Percentiles rank a stretch among this genome's conserved stretches.
Conservation (phyloP, 2,329 filamentous ascomycete genomes). For the Colletotrichum sp. region DNA sequence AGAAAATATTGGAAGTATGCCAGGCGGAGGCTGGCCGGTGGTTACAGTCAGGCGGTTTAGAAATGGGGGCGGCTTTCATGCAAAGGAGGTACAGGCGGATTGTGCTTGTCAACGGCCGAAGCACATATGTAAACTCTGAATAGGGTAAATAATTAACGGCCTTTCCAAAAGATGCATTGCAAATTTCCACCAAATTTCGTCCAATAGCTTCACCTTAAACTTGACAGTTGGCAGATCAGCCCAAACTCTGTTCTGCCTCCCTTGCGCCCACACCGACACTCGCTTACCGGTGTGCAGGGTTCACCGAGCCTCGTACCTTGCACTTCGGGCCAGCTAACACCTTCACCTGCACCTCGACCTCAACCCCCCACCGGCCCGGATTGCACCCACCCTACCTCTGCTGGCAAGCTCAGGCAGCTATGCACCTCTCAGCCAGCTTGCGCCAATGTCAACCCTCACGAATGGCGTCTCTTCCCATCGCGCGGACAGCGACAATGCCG, state of each 20-base stretch:
- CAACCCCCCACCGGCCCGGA: constrained; percentile 16
- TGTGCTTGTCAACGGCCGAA: constrained; percentile 2
- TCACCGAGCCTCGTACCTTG: constrained; percentile 18
- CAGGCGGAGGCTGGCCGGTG: constrained; percentile 58
- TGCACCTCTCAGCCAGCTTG: constrained; percentile 44
- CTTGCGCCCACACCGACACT: constrained; percentile 16
- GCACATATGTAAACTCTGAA: constrained; percentile 12
- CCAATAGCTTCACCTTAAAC: neutral
- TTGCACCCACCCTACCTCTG: constrained; percentile 16
- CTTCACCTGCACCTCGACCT: constrained; percentile 11
- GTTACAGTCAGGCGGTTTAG: constrained; percentile 72
- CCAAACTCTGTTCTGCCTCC: neutral
- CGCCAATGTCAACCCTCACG: constrained; percentile 52
- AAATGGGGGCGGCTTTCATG: constrained; percentile 14
- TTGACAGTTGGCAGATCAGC: constrained; percentile 5
- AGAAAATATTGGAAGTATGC: constrained; percentile 79
- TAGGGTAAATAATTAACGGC: constrained; percentile 18
- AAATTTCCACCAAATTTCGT: neutral
- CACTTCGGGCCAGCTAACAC: constrained; percentile 22
- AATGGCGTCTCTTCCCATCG: constrained; percentile 47
- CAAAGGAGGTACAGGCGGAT: neutral
- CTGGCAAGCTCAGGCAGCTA: constrained; percentile 39
- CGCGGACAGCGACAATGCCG: constrained; percentile 33
- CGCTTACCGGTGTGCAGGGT: constrained; percentile 19
- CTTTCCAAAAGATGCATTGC: neutral